phyloP scores from a whole-genome alignment of 2,329 filamentous ascomycete species.

The Aspergillus sp. region DNA sequence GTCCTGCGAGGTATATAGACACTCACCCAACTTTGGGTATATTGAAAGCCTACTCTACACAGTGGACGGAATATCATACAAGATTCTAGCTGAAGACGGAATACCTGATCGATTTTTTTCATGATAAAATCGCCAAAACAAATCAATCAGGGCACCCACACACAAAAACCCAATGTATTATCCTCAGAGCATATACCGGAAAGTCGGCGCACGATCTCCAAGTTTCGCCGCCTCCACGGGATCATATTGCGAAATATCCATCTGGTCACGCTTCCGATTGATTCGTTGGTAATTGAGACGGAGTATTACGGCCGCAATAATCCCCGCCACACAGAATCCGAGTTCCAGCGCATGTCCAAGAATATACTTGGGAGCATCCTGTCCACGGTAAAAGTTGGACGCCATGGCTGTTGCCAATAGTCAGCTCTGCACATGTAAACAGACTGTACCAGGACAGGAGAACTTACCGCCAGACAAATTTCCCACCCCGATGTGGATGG shows the following conservation, averaged over 20 bases:
- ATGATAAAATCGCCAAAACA: background rate
- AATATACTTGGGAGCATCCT: slow-evolving; percentile 50
- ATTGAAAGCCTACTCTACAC: no score
- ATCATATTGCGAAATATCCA: slow-evolving; percentile 40
- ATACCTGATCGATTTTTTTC: background rate
- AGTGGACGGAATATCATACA: no score
- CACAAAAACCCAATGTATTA: background rate
- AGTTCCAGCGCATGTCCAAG: slow-evolving; percentile 54
- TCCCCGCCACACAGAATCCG: slow-evolving; percentile 48
- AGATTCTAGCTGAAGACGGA: background rate
- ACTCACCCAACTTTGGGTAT: no score
- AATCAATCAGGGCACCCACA: no score
- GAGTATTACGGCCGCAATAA: slow-evolving; percentile 45
- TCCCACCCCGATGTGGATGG: slow-evolving; percentile 61
- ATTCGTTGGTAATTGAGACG: slow-evolving; percentile 55
- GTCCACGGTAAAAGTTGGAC: slow-evolving; percentile 66
- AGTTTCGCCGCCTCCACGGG: slow-evolving; percentile 55
- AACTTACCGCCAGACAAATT: slow-evolving; percentile 46
- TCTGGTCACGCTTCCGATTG: slow-evolving; percentile 58
- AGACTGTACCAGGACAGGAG: background rate
- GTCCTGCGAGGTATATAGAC: no score
- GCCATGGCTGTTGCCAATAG: slow-evolving; percentile 56
- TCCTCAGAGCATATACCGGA: slow-evolving; percentile 57
- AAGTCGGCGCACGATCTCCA: slow-evolving; percentile 63
- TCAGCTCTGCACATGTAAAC: background rate